Evolutionary conservation across 1,284 basidiomycete genomes (phyloP).

Genomic region (Coniferiporia sulphurascens): DNA sequence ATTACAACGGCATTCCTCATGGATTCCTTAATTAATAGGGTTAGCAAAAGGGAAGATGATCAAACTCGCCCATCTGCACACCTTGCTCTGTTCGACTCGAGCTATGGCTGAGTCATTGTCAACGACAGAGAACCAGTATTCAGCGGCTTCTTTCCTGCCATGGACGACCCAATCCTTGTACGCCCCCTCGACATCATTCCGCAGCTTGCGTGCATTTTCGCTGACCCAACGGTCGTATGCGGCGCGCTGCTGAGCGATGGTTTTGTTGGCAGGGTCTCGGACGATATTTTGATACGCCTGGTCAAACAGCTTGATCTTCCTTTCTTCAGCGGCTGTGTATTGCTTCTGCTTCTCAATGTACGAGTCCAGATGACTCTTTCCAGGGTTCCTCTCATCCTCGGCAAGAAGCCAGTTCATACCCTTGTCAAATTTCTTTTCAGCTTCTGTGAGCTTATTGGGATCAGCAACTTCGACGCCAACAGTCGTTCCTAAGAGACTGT

Average conservation of each 20-base stretch:
- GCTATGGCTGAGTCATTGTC: constrained; percentile 4
- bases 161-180: constrained; percentile 8
- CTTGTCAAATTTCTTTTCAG: background rate
- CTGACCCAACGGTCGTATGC: constrained; percentile 3
- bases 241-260: background rate
- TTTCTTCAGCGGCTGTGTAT: background rate
- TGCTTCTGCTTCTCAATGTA: constrained; percentile 3
- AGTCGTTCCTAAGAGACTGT: background rate
- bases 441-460: background rate
- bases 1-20: constrained; percentile 1
- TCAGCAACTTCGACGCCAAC: background rate
- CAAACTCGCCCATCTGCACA: background rate
- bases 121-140: constrained; percentile 4
- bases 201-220: background rate
- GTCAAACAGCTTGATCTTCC: background rate
- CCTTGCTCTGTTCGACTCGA: constrained; percentile 7
- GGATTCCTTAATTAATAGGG: background rate
- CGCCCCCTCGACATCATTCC: constrained; percentile 6
- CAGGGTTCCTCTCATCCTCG: constrained; percentile 1
- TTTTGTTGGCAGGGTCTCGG: background rate
- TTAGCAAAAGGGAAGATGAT: background rate
- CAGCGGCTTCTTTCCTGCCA: constrained; percentile 1
- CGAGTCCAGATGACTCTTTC: constrained; percentile 1
- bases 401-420: constrained; percentile 4
- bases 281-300: background rate